Evolutionary conservation across 2,329 filamentous ascomycete species (phyloP).

Genomic region (Chaetomium olivaceum): DNA sequence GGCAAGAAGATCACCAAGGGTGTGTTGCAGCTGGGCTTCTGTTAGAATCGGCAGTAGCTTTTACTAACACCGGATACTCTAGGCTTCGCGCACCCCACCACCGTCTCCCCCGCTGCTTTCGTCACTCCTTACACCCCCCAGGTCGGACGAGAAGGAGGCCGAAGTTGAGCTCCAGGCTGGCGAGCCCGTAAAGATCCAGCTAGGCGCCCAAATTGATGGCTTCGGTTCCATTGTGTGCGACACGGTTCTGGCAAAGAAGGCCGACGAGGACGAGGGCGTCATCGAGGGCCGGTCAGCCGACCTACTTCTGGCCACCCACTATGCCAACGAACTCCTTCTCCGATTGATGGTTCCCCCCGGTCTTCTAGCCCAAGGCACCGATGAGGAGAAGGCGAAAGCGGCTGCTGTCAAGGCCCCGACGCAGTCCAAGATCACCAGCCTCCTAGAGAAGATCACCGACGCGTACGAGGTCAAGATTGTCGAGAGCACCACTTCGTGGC

Average conservation of each 20-base stretch:
- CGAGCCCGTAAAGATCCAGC: conserved; percentile 94
- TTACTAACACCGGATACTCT: not conserved
- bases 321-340: conserved; percentile 91
- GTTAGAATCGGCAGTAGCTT: conserved; percentile 15
- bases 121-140: conserved; percentile 94
- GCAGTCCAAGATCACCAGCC: conserved; percentile 80
- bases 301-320: conserved; percentile 86
- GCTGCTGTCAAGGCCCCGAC: conserved; percentile 77
- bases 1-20: conserved; percentile 97
- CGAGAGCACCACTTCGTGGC: conserved; percentile 97
- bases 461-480: conserved; percentile 89
- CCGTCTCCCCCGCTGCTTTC: conserved; percentile 89
- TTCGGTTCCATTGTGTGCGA: conserved; percentile 96
- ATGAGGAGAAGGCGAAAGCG: conserved; percentile 95
- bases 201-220: conserved; percentile 98
- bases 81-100: conserved; percentile 93
- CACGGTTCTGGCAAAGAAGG: conserved; percentile 72
- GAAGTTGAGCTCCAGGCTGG: conserved; percentile 74
- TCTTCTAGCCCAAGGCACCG: conserved; percentile 75
- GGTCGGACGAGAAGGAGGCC: conserved; percentile 83
- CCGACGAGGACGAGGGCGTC: conserved; percentile 61
- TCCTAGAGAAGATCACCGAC: conserved; percentile 90
- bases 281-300: conserved; percentile 80
- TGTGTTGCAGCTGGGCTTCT: conserved; percentile 42
- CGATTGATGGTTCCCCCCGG: conserved; percentile 91